A percentile compares a stretch with the other conserved stretches of the same genome.
Evolutionary conservation across 2,329 filamentous ascomycete species (phyloP).

Genomic region (Fusarium denticulatum): DNA sequence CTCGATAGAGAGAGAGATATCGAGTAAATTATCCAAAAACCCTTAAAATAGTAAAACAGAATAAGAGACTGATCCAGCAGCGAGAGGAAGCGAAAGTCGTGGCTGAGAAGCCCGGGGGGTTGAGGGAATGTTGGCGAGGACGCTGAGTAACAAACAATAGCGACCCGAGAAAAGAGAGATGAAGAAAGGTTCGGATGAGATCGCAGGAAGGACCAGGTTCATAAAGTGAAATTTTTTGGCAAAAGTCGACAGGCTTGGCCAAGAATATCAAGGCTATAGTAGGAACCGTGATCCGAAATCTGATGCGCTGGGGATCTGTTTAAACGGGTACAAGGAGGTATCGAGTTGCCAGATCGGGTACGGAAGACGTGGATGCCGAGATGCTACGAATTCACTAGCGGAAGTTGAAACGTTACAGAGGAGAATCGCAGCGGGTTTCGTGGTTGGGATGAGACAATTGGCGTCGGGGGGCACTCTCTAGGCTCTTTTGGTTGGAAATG

Average conservation of each 20-base stretch:
- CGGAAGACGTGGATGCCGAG: constrained; percentile 36
- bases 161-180: constrained; percentile 34
- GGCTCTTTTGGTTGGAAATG: constrained; percentile 5
- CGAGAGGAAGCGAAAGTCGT: constrained; percentile 40
- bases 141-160: constrained; percentile 36
- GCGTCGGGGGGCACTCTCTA: constrained; percentile 32
- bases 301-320: constrained; percentile 24
- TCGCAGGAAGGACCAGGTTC: constrained; percentile 24
- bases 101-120: constrained; percentile 18
- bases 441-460: constrained; percentile 39
- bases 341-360: constrained; percentile 19
- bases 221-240: constrained; percentile 28
- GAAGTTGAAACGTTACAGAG: constrained; percentile 43
- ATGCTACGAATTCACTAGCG: constrained; percentile 18
- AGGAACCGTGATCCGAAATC: constrained; percentile 29
- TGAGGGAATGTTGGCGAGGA: constrained; percentile 20
- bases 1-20: not conserved
- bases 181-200: constrained; percentile 21
- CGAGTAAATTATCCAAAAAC: constrained; percentile 19
- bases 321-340: constrained; percentile 24
- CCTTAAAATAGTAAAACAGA: constrained; percentile 38
- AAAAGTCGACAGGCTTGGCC: not conserved
- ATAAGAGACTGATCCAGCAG: constrained; percentile 69
- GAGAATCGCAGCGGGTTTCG: constrained; percentile 23
- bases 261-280: constrained; percentile 13